A percentile compares a stretch with the other conserved stretches of the same genome.
These are phyloP conservation scores for Coemansia sp. DNA, from an alignment of 192 early-diverging fungal genomes.

Conservation along the genomic window DNA sequence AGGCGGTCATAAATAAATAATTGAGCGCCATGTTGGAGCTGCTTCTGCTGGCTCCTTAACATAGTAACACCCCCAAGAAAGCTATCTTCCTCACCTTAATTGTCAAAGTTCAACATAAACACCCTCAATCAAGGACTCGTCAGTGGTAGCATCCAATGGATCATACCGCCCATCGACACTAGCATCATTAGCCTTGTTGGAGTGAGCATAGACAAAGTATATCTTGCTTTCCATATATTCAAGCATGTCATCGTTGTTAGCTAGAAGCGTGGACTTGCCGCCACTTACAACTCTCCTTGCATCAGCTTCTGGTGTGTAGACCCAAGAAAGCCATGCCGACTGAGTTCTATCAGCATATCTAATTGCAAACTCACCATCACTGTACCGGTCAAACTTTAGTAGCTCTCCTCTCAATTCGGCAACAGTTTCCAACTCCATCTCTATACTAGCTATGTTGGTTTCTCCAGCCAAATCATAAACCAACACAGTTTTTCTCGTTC, in stretches of 20 bases:
- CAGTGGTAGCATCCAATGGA: not conserved
- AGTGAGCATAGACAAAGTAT: not conserved
- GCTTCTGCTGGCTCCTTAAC: not conserved
- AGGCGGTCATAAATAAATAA: not conserved
- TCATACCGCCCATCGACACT: not conserved
- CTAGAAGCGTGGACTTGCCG: not conserved
- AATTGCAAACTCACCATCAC: not conserved
- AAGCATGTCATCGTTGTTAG: not conserved
- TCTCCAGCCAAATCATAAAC: not conserved
- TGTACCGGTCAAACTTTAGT: not conserved
- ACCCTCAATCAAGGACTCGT: not conserved
- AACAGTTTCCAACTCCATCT: not conserved
- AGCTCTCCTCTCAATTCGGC: not conserved
- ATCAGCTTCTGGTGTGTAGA: not conserved
- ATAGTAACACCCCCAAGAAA: not conserved
- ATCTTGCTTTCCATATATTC: not conserved
- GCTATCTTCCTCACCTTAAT: not conserved
- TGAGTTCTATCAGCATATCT: not conserved
- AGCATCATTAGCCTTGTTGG: not conserved
- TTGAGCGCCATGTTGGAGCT: not conserved
- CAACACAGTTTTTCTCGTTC: not conserved
- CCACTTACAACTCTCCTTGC: not conserved
- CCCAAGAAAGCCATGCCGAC: not conserved
- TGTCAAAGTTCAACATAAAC: not conserved
- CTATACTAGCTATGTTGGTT: not conserved